Conservation (phyloP, 164 flowering plant genomes). For the Houttuynia cordata region DNA sequence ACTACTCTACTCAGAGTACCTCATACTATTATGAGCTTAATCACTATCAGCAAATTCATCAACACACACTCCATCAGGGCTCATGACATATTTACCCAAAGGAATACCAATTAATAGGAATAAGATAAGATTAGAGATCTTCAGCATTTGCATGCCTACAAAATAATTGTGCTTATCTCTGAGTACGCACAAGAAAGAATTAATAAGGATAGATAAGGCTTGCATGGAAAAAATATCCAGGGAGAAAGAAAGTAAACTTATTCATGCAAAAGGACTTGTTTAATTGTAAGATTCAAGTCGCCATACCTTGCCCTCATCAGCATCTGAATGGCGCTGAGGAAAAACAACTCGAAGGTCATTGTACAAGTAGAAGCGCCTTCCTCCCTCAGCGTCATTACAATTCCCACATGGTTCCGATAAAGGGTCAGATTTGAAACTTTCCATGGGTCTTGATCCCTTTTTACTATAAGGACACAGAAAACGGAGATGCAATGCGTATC, state of each 20-base stretch:
- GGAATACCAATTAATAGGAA: too few relatives aligned
- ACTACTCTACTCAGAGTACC: too few relatives aligned
- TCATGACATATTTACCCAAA: too few relatives aligned
- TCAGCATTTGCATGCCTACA: too few relatives aligned
- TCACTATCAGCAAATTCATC: too few relatives aligned
- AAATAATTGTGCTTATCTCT: too few relatives aligned
- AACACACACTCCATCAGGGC: too few relatives aligned
- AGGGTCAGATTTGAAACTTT: slow-evolving; percentile 58
- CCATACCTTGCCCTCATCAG: slow-evolving; percentile 94
- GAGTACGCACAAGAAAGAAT: neutral
- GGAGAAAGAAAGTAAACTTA: neutral
- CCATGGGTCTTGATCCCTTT: slow-evolving; percentile 39
- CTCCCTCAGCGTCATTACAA: slow-evolving; percentile 25
- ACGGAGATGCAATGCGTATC: slow-evolving; percentile 91
- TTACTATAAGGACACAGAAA: slow-evolving; percentile 58
- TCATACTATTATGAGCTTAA: too few relatives aligned
- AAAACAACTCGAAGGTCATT: slow-evolving; percentile 82
- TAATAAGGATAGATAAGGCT: neutral
- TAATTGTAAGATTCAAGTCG: neutral
- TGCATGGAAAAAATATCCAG: neutral
- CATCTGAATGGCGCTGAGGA: slow-evolving; percentile 90
- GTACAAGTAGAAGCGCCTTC: slow-evolving; percentile 74
- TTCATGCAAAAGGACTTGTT: neutral
- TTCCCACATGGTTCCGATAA: slow-evolving; percentile 27
- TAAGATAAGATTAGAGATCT: too few relatives aligned